These are phyloP conservation scores for Macroventuria anomochaeta DNA, from an alignment of 2,329 filamentous ascomycete species.

Conservation along the genomic window DNA sequence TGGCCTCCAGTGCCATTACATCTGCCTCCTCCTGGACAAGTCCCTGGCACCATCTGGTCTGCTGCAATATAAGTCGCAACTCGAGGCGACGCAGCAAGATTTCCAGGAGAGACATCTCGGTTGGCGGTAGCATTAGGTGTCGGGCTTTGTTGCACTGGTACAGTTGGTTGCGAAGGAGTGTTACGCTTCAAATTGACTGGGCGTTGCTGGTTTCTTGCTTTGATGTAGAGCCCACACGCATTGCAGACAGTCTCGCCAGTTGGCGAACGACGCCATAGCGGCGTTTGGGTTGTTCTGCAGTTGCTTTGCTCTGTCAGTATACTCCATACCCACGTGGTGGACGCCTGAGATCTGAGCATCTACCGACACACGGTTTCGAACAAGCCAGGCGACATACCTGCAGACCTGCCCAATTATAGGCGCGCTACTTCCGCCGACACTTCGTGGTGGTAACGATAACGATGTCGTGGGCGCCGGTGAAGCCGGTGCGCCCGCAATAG, in stretches of 20 bases:
- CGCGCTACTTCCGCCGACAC: conserved; percentile 34
- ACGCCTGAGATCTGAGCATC: neutral
- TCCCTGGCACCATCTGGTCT: conserved; percentile 78
- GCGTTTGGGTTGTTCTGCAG: conserved; percentile 91
- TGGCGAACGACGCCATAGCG: conserved; percentile 91
- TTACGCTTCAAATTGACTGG: conserved; percentile 90
- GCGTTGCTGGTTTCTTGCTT: conserved; percentile 88
- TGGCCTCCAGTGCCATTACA: conserved; percentile 97
- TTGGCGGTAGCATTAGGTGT: conserved; percentile 46
- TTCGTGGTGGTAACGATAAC: conserved; percentile 25
- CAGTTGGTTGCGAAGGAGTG: conserved; percentile 50
- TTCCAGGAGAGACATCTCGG: conserved; percentile 50
- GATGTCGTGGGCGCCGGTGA: conserved; percentile 32
- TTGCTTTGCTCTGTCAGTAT: conserved; percentile 67
- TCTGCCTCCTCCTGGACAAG: conserved; percentile 90
- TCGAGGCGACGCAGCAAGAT: conserved; percentile 47
- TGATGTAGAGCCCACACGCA: conserved; percentile 92
- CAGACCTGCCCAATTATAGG: conserved; percentile 69
- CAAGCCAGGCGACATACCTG: conserved; percentile 62
- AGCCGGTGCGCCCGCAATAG: conserved; percentile 33
- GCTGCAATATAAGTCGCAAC: conserved; percentile 77
- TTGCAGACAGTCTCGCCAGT: conserved; percentile 96
- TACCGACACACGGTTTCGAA: neutral
- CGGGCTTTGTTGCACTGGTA: conserved; percentile 50
- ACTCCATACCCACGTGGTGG: conserved; percentile 8